These are phyloP conservation scores for Psidium guajava DNA, from an alignment of 345 rosid genomes.

Conservation along the genomic window DNA sequence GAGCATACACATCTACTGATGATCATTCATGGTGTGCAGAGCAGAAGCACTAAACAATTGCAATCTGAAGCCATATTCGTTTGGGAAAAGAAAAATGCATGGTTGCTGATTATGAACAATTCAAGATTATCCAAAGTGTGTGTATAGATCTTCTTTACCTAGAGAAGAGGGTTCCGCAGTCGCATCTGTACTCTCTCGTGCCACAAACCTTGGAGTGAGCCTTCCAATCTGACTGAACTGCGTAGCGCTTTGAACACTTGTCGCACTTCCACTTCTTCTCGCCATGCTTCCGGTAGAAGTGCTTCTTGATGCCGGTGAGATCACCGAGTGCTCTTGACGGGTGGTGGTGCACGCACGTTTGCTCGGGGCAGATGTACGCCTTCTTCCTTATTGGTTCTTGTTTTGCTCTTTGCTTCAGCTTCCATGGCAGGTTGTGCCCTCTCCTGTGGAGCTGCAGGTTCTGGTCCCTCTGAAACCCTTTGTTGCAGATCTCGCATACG, in stretches of 20 bases:
- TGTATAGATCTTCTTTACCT: slow-evolving; percentile 15
- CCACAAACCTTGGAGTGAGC: slow-evolving; percentile 60
- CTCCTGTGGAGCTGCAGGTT: slow-evolving; percentile 62
- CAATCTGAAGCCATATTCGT: background rate
- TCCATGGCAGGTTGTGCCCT: slow-evolving; percentile 67
- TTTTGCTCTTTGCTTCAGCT: slow-evolving; percentile 43
- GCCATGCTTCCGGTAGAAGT: slow-evolving; percentile 47
- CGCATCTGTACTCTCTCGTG: slow-evolving; percentile 52
- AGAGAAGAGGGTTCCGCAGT: slow-evolving; percentile 52
- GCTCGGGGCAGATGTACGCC: slow-evolving; percentile 50
- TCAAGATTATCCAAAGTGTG: background rate
- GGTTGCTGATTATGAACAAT: background rate
- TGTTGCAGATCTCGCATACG: slow-evolving; percentile 52
- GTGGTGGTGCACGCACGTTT: slow-evolving; percentile 42
- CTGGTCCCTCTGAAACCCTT: slow-evolving; percentile 60
- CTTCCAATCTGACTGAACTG: slow-evolving; percentile 64
- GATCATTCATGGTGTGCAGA: background rate
- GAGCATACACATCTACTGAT: background rate
- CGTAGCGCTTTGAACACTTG: slow-evolving; percentile 49
- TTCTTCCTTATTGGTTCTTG: slow-evolving; percentile 34
- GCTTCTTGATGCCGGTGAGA: slow-evolving; percentile 61
- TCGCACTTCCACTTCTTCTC: slow-evolving; percentile 67
- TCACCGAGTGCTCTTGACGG: slow-evolving; percentile 59
- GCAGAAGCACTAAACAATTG: background rate
- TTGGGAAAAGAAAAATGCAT: background rate